phyloP scores from a whole-genome alignment of 139 green algal genomes.

The Chlorella sp. region DNA sequence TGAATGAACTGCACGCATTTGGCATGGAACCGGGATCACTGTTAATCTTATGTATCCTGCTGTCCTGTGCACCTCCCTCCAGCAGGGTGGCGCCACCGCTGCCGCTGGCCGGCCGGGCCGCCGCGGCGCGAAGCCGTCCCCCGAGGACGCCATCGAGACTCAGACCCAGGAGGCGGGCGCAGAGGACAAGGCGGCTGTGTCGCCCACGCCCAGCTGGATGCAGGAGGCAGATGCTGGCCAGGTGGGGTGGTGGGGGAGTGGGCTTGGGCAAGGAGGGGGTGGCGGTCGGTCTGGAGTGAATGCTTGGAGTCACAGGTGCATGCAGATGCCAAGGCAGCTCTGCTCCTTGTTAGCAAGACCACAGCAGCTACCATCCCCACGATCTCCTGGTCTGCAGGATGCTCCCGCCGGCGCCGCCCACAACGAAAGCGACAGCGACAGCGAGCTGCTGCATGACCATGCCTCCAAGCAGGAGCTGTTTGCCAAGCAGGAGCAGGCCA shows the following conservation, averaged over 20 bases:
- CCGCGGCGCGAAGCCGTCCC: background rate
- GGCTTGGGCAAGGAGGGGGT: too few relatives aligned
- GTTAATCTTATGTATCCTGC: too few relatives aligned
- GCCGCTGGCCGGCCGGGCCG: background rate
- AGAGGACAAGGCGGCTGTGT: background rate
- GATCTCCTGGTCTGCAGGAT: background rate
- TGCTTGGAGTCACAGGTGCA: background rate
- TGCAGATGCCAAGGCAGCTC: background rate
- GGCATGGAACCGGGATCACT: too few relatives aligned
- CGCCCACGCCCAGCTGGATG: background rate
- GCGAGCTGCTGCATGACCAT: conserved; percentile 27
- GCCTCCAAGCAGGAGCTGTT: conserved; percentile 14
- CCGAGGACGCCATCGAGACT: conserved; percentile 4
- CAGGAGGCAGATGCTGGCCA: background rate
- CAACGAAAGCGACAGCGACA: conserved; percentile 14
- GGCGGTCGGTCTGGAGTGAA: too few relatives aligned
- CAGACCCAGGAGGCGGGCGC: background rate
- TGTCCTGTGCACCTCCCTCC: background rate
- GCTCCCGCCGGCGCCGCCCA: background rate
- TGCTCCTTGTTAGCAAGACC: background rate
- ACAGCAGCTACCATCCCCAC: background rate
- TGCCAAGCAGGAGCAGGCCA: background rate
- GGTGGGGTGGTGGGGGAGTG: background rate
- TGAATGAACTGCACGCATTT: too few relatives aligned
- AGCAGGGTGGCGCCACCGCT: background rate